A percentile compares a stretch with the other conserved stretches of the same genome.
phyloP scores from a whole-genome alignment of 176 grass and related monocot genomes.

The Zizania latifolia region DNA sequence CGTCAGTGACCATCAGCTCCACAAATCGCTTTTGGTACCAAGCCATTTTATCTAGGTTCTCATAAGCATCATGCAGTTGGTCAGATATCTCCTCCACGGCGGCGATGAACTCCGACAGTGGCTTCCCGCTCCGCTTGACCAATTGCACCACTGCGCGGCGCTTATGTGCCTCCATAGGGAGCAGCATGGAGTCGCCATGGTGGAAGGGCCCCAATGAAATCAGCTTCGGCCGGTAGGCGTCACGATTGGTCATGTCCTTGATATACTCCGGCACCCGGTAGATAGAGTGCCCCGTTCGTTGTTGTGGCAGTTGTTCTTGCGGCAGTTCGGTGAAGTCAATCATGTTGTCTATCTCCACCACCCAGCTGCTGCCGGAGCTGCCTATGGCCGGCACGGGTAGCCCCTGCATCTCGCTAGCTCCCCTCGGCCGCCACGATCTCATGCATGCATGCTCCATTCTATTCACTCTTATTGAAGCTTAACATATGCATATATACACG shows the following conservation, averaged over 20 bases:
- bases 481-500: no score
- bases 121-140: slow-evolving; percentile 23
- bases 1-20: slow-evolving; percentile 49
- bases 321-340: no score
- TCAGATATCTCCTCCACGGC: slow-evolving; percentile 13
- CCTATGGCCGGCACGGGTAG: no score
- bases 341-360: no score
- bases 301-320: no score
- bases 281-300: slow-evolving; percentile 24
- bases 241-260: slow-evolving; percentile 7
- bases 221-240: slow-evolving; percentile 28
- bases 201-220: slow-evolving; percentile 56
- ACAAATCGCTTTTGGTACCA: slow-evolving; percentile 35
- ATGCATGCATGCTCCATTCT: no score
- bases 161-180: slow-evolving; percentile 61
- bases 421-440: no score
- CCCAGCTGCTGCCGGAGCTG: no score
- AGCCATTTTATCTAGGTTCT: slow-evolving; percentile 7
- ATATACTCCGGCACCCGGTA: slow-evolving; percentile 36
- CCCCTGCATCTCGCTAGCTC: no score
- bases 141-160: slow-evolving; percentile 33
- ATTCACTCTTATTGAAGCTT: no score
- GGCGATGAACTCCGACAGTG: background rate
- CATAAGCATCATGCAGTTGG: slow-evolving; percentile 21
- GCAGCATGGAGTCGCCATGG: slow-evolving; percentile 23